Evolutionary conservation across 2,329 filamentous ascomycete species (phyloP).

Genomic region (Fonsecaea pugnacius): DNA sequence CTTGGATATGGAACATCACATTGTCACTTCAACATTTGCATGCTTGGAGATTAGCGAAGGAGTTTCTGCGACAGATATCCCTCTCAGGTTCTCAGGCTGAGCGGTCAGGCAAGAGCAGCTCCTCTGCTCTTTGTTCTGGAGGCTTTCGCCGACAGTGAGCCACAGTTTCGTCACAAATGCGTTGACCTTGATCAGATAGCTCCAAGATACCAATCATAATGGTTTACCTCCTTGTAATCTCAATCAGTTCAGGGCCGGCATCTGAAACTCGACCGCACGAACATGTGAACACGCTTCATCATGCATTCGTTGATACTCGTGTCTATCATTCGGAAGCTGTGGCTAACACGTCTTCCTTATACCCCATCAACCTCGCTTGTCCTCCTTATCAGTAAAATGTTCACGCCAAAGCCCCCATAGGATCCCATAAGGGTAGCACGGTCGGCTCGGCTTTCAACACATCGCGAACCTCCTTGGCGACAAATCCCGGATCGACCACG

Average conservation of each 20-base stretch:
- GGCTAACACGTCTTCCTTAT: background rate
- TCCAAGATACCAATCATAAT: background rate
- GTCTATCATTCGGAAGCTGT: background rate
- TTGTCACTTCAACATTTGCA: background rate
- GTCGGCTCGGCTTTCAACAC: slow-evolving; percentile 72
- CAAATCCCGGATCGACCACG: slow-evolving; percentile 74
- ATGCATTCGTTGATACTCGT: background rate
- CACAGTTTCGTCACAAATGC: background rate
- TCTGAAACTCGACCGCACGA: background rate
- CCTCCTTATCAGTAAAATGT: background rate
- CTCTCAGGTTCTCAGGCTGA: background rate
- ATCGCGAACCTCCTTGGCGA: slow-evolving; percentile 68
- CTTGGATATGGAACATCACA: slow-evolving; percentile 4
- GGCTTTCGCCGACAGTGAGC: background rate
- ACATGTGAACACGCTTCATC: background rate
- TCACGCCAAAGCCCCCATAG: slow-evolving; percentile 74
- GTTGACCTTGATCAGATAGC: background rate
- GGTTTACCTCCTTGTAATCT: background rate
- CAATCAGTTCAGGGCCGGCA: background rate
- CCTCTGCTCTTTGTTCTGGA: background rate
- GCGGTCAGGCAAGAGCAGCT: slow-evolving; percentile 44
- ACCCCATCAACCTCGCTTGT: background rate
- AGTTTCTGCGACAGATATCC: background rate
- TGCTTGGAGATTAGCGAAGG: slow-evolving; percentile 4
- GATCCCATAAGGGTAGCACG: slow-evolving; percentile 77